These are phyloP conservation scores for Leptographium radiaticola DNA, from an alignment of 2,329 filamentous ascomycete species.

Conservation along the genomic window DNA sequence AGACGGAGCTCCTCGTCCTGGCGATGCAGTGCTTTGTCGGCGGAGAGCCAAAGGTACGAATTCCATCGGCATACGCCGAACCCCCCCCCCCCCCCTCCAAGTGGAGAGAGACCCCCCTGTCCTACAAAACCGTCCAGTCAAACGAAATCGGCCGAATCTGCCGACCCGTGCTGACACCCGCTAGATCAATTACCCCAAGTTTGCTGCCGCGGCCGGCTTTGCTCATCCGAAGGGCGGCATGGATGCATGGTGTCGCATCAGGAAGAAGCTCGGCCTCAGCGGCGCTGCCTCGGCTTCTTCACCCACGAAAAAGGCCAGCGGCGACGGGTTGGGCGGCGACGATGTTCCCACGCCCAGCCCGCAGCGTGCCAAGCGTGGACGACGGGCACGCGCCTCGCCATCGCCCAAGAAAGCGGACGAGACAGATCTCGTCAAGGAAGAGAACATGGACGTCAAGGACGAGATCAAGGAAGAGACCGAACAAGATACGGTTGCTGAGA, in stretches of 20 bases:
- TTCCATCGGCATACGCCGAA: background rate
- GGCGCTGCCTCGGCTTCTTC: background rate
- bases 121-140: too few species aligned
- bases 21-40: conserved; percentile 3
- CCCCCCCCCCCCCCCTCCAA: too few species aligned
- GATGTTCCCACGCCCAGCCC: too few species aligned
- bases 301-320: background rate
- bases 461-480: too few species aligned
- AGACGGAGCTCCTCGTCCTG: conserved; percentile 2
- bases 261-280: conserved; percentile 3
- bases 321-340: background rate
- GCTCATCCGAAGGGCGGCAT: background rate
- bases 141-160: too few species aligned
- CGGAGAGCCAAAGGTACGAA: conserved; percentile 2
- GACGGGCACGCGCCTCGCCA: too few species aligned
- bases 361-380: too few species aligned
- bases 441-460: too few species aligned
- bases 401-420: too few species aligned
- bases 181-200: conserved; percentile 4
- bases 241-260: conserved; percentile 5
- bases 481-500: too few species aligned
- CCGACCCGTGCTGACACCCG: background rate
- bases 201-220: background rate
- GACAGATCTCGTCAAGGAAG: too few species aligned
- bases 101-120: too few species aligned